Evolutionary conservation across 352 stramenopile species (phyloP).

Genomic region (Phytopythium sindhum): DNA sequence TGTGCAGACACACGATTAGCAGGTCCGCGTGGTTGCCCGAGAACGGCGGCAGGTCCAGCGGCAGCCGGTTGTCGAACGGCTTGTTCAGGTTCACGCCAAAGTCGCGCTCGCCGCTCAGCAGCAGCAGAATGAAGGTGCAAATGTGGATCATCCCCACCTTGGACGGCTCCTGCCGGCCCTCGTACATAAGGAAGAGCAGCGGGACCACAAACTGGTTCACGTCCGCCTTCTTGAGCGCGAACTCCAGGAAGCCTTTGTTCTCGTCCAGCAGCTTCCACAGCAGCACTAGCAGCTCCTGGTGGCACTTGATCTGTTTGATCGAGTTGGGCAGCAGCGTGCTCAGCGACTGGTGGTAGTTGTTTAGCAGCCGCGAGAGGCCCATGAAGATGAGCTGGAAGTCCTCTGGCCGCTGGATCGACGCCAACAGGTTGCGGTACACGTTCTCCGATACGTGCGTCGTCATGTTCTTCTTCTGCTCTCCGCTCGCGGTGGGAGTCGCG

Average conservation of each 20-base stretch:
- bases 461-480: conserved; percentile 19
- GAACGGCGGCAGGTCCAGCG: conserved; percentile 93
- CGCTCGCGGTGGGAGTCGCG: conserved; percentile 34
- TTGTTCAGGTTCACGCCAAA: conserved; percentile 98
- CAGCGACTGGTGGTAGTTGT: conserved; percentile 95
- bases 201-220: conserved; percentile 89
- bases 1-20: conserved; percentile 96
- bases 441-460: conserved; percentile 25
- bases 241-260: conserved; percentile 95
- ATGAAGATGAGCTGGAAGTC: conserved; percentile 93
- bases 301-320: conserved; percentile 93
- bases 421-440: conserved; percentile 64
- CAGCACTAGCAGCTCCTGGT: conserved; percentile 97
- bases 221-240: conserved; percentile 93
- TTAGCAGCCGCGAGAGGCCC: conserved; percentile 94
- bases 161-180: conserved; percentile 91
- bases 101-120: conserved; percentile 95
- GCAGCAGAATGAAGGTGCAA: conserved; percentile 97
- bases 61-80: conserved; percentile 92
- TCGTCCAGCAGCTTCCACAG: conserved; percentile 98
- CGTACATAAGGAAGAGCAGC: conserved; percentile 91
- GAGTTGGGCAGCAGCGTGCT: conserved; percentile 93
- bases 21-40: conserved; percentile 96
- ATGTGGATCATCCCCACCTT: conserved; percentile 97
- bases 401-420: conserved; percentile 66